Conservation (phyloP, 192 early-diverging fungal species). For the Entomortierella lignicola region DNA sequence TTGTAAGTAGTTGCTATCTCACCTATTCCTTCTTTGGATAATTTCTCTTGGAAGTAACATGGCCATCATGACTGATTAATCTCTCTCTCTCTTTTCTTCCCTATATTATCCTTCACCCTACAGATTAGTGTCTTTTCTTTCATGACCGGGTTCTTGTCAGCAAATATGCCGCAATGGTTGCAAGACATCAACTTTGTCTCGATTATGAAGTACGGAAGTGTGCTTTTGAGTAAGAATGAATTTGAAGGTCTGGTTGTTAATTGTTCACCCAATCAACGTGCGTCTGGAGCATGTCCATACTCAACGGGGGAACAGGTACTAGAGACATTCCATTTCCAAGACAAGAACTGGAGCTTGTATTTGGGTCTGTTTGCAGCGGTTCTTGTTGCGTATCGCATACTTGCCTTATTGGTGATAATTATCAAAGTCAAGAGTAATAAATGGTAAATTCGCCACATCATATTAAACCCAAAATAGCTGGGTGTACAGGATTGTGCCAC, state of each 20-base stretch:
- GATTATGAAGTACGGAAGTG: constrained; percentile 44
- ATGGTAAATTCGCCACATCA: too few relatives aligned
- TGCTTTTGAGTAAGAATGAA: constrained; percentile 44
- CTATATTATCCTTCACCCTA: neutral
- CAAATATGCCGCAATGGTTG: constrained; percentile 41
- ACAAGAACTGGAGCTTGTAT: constrained; percentile 41
- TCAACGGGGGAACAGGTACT: constrained; percentile 27
- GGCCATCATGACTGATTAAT: neutral
- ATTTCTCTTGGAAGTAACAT: too few relatives aligned
- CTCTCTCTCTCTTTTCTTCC: neutral
- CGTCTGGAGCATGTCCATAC: constrained; percentile 28
- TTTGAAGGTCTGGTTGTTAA: constrained; percentile 39
- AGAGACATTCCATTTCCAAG: constrained; percentile 20
- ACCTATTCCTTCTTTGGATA: neutral
- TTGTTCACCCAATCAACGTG: constrained; percentile 19
- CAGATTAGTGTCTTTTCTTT: constrained; percentile 53
- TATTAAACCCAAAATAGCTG: neutral
- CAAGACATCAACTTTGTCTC: constrained; percentile 37
- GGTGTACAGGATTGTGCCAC: too few relatives aligned
- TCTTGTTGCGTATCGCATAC: constrained; percentile 23
- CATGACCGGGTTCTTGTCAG: constrained; percentile 55
- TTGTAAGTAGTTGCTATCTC: constrained; percentile 11
- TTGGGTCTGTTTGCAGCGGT: constrained; percentile 43
- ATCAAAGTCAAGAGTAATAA: constrained; percentile 38
- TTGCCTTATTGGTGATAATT: constrained; percentile 28